Evolutionary conservation across 768 basidiomycete genomes (phyloP).

Genomic region (Hygrocybe punicea): DNA sequence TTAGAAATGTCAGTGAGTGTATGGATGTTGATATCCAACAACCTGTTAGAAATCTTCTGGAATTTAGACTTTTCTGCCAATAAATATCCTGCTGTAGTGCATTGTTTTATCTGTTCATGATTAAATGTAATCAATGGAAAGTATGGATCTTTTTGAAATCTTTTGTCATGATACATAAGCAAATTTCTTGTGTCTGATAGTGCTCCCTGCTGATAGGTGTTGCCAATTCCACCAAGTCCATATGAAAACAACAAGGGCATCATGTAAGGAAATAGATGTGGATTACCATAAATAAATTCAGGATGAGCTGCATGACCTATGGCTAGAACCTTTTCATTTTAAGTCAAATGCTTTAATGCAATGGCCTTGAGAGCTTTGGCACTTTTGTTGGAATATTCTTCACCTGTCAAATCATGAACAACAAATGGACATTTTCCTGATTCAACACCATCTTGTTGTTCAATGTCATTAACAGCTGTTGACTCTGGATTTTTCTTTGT

Average conservation of each 20-base stretch:
- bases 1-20: constrained; percentile 10
- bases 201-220: not conserved
- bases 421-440: too few species aligned
- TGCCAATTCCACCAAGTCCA: constrained; percentile 31
- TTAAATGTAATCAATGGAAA: too few species aligned
- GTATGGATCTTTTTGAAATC: too few species aligned
- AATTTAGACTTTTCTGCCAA: constrained; percentile 26
- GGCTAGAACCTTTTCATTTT: constrained; percentile 14
- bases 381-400: too few species aligned
- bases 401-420: too few species aligned
- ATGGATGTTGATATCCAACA: constrained; percentile 21
- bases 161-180: constrained; percentile 32
- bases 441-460: too few species aligned
- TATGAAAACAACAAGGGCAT: constrained; percentile 42
- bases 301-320: constrained; percentile 16
- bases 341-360: constrained; percentile 13
- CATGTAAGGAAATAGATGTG: constrained; percentile 28
- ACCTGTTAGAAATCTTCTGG: constrained; percentile 17
- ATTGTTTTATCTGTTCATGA: too few species aligned
- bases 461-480: too few species aligned
- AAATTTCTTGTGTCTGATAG: constrained; percentile 25
- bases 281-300: constrained; percentile 24
- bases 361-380: too few species aligned
- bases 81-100: constrained; percentile 26
- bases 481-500: too few species aligned